Conservation (phyloP, 139 green algal genomes). For the Chlamydomonas schloesseri region DNA sequence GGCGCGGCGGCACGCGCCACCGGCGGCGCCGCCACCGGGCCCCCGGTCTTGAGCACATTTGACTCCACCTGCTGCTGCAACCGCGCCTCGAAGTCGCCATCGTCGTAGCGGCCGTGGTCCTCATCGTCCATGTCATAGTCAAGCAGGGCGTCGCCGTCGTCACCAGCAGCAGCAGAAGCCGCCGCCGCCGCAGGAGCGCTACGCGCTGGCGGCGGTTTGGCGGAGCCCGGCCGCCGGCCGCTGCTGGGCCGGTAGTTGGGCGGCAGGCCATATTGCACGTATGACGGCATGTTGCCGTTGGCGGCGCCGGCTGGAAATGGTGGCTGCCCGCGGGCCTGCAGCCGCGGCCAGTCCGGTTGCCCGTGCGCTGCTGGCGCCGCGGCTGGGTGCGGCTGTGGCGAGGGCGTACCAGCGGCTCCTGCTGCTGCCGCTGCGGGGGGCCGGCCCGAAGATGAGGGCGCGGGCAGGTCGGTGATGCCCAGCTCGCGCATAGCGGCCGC, state of each 20-base stretch:
- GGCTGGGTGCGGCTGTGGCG: too few relatives aligned
- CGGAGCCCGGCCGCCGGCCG: neutral
- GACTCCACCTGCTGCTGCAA: constrained; percentile 33
- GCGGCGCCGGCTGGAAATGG: neutral
- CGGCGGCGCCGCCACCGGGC: neutral
- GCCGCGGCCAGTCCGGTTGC: neutral
- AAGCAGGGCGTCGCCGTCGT: too few relatives aligned
- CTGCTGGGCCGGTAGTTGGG: constrained; percentile 46
- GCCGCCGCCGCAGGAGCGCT: too few relatives aligned
- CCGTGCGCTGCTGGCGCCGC: too few relatives aligned
- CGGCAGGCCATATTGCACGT: constrained; percentile 38
- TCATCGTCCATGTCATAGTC: neutral
- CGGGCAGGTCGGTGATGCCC: constrained; percentile 28
- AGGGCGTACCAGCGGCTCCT: too few relatives aligned
- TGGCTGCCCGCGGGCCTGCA: neutral
- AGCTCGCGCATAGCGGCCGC: constrained; percentile 32
- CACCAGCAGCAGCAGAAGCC: too few relatives aligned
- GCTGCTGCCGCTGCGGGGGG: too few relatives aligned
- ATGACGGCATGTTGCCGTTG: neutral
- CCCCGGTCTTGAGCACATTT: neutral
- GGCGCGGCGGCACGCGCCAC: neutral
- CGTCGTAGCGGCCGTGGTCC: neutral
- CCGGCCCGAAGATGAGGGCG: neutral
- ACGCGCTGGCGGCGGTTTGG: too few relatives aligned
- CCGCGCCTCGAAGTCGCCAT: constrained; percentile 18